A percentile compares a stretch with the other conserved stretches of the same genome.
Evolutionary conservation across 805 yeast genomes (phyloP).

Genomic region (Candida suzukii): DNA sequence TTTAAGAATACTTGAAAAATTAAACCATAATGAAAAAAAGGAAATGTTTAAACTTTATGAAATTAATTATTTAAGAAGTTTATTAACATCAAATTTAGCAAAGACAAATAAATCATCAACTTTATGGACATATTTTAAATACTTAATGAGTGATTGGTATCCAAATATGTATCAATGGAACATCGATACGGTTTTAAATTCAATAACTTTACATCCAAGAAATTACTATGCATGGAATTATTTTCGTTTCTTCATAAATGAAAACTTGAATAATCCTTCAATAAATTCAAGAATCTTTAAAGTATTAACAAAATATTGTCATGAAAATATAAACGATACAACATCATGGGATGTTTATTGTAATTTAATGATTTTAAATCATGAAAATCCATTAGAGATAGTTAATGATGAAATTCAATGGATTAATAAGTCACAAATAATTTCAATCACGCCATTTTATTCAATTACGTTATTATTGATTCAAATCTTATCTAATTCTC

Average conservation of each 20-base stretch:
- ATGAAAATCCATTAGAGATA: too few species aligned
- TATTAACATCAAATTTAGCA: slow-evolving; percentile 18
- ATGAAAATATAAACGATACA: slow-evolving; percentile 9
- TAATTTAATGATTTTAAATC: too few species aligned
- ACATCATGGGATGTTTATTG: slow-evolving; percentile 16
- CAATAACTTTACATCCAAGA: slow-evolving; percentile 33
- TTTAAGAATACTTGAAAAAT: neutral
- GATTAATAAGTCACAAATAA: too few species aligned
- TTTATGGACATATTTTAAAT: slow-evolving; percentile 23
- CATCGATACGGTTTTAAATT: slow-evolving; percentile 20
- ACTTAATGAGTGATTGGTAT: too few species aligned
- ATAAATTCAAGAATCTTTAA: too few species aligned
- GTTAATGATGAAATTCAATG: too few species aligned
- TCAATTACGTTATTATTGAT: too few species aligned
- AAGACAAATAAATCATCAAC: slow-evolving; percentile 27
- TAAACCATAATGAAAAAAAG: neutral
- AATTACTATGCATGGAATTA: slow-evolving; percentile 43
- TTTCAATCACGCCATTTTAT: too few species aligned
- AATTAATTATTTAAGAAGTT: slow-evolving; percentile 4
- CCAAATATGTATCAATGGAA: too few species aligned
- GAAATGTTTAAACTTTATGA: slow-evolving; percentile 2
- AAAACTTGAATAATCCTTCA: too few species aligned
- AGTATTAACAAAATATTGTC: slow-evolving; percentile 4
- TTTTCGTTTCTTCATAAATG: neutral
- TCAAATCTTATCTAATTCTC: too few species aligned